Percentiles rank a stretch among this genome's conserved stretches.
These are phyloP conservation scores for Malassezia restricta DNA, from an alignment of 1,284 basidiomycete genomes.

Conservation along the genomic window DNA sequence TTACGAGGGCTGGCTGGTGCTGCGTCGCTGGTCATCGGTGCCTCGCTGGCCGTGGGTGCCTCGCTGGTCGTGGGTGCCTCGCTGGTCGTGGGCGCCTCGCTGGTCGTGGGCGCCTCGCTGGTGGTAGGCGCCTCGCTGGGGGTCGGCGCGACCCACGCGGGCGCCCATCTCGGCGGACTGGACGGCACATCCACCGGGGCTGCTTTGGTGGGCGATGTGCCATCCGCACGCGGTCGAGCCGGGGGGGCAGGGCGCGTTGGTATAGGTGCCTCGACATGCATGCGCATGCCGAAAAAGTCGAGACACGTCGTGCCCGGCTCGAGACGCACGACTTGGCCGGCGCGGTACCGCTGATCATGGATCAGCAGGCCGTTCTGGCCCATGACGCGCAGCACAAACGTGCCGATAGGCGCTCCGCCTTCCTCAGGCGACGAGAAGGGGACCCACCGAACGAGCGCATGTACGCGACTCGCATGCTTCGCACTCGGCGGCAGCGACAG, in stretches of 20 bases:
- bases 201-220: conserved; percentile 21
- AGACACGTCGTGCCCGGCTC: conserved; percentile 22
- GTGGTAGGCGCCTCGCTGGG: neutral
- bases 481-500: conserved; percentile 33
- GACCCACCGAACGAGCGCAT: conserved; percentile 42
- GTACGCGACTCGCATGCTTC: conserved; percentile 35
- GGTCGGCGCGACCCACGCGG: neutral
- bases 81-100: neutral
- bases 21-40: neutral
- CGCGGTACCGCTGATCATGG: conserved; percentile 33
- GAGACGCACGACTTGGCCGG: conserved; percentile 34
- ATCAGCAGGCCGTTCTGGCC: conserved; percentile 44
- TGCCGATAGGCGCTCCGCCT: conserved; percentile 16
- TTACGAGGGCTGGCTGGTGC: neutral
- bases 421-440: conserved; percentile 20
- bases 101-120: neutral
- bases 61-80: neutral
- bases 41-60: neutral
- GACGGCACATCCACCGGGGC: conserved; percentile 12
- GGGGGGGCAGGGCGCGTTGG: conserved; percentile 3
- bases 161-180: neutral
- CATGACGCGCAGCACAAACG: conserved; percentile 34
- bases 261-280: conserved; percentile 14
- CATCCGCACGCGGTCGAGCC: conserved; percentile 12
- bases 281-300: conserved; percentile 36